phyloP scores from a whole-genome alignment of 1,139 yeast genomes.

The Yamadazyma mexicana region DNA sequence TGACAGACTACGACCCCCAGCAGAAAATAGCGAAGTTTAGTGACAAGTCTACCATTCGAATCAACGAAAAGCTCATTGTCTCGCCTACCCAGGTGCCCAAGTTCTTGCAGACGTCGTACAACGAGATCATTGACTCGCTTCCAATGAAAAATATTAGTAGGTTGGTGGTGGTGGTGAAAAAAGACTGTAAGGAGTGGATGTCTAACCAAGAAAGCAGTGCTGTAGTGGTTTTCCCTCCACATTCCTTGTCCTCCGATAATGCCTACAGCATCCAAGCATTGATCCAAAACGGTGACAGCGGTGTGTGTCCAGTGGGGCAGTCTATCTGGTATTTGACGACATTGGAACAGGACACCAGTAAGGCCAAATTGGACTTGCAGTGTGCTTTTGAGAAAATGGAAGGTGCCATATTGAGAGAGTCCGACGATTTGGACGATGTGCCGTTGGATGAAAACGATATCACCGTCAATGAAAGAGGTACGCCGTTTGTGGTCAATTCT shows the following conservation, averaged over 20 bases:
- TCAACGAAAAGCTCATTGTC: conserved; percentile 72
- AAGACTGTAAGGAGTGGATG: conserved; percentile 91
- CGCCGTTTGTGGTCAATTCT: conserved; percentile 67
- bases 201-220: conserved; percentile 81
- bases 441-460: conserved; percentile 53
- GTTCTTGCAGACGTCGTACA: conserved; percentile 36
- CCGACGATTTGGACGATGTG: conserved; percentile 47
- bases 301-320: conserved; percentile 86
- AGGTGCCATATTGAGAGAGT: conserved; percentile 74
- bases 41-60: conserved; percentile 74
- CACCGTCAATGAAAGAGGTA: conserved; percentile 54
- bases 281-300: conserved; percentile 86
- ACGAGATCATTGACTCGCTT: conserved; percentile 36
- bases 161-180: conserved; percentile 78
- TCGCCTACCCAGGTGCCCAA: conserved; percentile 72
- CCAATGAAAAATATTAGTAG: conserved; percentile 60
- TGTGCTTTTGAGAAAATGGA: conserved; percentile 81
- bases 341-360: conserved; percentile 60
- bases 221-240: conserved; percentile 91
- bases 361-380: conserved; percentile 77
- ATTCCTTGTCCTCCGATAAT: conserved; percentile 68
- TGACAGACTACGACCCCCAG: conserved; percentile 63
- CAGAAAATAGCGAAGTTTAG: conserved; percentile 68
- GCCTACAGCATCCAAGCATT: conserved; percentile 77
- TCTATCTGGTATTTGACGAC: conserved; percentile 90